A percentile compares a stretch with the other conserved stretches of the same genome.
These are phyloP conservation scores for Vigna unguiculata DNA, from an alignment of 306 rosid species.

Conservation along the genomic window DNA sequence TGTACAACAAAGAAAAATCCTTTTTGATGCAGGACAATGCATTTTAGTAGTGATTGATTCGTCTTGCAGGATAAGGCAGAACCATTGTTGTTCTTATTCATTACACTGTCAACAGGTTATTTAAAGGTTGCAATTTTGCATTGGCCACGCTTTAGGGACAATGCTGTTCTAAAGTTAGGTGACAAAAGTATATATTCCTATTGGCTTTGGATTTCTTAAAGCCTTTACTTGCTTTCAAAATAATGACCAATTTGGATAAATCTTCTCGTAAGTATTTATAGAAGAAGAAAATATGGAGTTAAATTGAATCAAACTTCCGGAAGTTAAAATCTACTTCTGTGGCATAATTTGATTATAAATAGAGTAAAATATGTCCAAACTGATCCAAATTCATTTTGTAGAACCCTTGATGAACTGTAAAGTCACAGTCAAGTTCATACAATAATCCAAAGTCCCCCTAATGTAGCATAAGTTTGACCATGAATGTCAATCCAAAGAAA, in stretches of 20 bases:
- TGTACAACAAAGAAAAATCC: not conserved
- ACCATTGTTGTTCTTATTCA: not conserved
- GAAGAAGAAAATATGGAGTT: not conserved
- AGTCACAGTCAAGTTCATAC: too few relatives aligned
- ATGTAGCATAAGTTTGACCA: too few relatives aligned
- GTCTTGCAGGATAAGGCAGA: not conserved
- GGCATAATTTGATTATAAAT: not conserved
- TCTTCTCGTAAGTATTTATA: not conserved
- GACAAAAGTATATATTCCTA: not conserved
- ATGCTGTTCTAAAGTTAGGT: not conserved
- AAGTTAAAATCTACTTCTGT: not conserved
- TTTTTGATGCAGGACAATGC: not conserved
- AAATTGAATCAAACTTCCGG: not conserved
- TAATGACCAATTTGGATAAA: not conserved
- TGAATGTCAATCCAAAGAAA: too few relatives aligned
- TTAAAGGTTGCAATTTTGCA: conserved; percentile 3
- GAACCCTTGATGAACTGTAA: not conserved
- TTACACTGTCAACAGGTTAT: not conserved
- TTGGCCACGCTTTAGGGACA: conserved; percentile 3
- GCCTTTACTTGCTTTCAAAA: not conserved
- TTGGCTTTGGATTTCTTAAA: not conserved
- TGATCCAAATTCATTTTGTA: not conserved
- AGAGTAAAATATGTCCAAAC: not conserved
- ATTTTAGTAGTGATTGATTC: not conserved
- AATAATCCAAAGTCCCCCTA: too few relatives aligned